Conservation (phyloP, 2,329 filamentous ascomycete genomes). For the Xylaria sp. region DNA sequence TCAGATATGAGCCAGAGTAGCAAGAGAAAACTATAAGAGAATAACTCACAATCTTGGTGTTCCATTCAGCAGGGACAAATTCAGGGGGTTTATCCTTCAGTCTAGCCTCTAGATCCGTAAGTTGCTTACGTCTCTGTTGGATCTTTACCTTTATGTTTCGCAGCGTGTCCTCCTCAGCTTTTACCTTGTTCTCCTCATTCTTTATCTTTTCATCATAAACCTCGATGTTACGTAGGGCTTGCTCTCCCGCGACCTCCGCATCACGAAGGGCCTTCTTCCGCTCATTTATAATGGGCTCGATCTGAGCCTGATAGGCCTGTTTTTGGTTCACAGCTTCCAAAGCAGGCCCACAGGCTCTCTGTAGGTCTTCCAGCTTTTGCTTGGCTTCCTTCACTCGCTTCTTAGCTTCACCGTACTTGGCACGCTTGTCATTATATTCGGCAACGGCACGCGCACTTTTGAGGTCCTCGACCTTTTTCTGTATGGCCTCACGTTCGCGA, state of each 20-base stretch:
- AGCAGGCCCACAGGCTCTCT: slow-evolving; percentile 67
- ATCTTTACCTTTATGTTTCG: slow-evolving; percentile 24
- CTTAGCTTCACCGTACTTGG: slow-evolving; percentile 58
- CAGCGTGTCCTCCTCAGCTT: slow-evolving; percentile 50
- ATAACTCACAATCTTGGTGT: slow-evolving; percentile 70
- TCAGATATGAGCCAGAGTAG: background rate
- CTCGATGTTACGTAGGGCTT: slow-evolving; percentile 43
- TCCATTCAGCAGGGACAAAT: slow-evolving; percentile 74
- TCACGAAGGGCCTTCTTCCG: slow-evolving; percentile 60
- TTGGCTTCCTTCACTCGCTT: slow-evolving; percentile 59
- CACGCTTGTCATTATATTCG: slow-evolving; percentile 63
- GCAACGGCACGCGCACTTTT: slow-evolving; percentile 69
- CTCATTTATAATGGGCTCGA: slow-evolving; percentile 61
- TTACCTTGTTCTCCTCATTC: slow-evolving; percentile 49
- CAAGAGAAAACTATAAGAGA: background rate
- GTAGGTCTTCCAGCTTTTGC: slow-evolving; percentile 63
- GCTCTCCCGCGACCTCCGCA: slow-evolving; percentile 59
- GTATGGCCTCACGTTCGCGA: slow-evolving; percentile 73
- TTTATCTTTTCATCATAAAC: slow-evolving; percentile 51
- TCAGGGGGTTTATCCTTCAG: slow-evolving; percentile 66
- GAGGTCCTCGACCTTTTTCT: slow-evolving; percentile 68
- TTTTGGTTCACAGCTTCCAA: slow-evolving; percentile 73
- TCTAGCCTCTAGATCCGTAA: slow-evolving; percentile 68
- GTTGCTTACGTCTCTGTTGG: slow-evolving; percentile 55
- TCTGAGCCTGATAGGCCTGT: slow-evolving; percentile 64